Conservation (phyloP, 176 grass and related monocot species). For the Guadua angustifolia region DNA sequence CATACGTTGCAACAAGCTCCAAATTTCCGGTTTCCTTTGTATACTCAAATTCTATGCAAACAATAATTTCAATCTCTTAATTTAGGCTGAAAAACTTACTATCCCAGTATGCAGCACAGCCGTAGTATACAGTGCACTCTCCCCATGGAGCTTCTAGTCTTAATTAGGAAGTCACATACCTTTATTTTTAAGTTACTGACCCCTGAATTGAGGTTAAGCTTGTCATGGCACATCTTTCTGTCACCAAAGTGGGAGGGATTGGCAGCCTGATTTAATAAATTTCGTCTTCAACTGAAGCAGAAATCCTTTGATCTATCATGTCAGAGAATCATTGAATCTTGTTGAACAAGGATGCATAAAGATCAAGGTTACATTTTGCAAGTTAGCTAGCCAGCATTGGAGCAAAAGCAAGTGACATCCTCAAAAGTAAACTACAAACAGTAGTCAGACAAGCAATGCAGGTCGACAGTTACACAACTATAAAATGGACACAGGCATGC, state of each 20-base stretch:
- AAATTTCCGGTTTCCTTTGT: too few species aligned
- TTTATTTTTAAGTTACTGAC: conserved; percentile 31
- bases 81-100: neutral
- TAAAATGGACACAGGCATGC: neutral
- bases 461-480: neutral
- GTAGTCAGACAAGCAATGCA: neutral
- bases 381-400: neutral
- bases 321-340: conserved; percentile 34
- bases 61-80: neutral
- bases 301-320: conserved; percentile 12
- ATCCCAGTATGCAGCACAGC: neutral
- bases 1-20: too few species aligned
- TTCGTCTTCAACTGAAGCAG: neutral
- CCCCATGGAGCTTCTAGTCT: neutral
- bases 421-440: neutral
- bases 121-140: too few species aligned
- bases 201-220: neutral
- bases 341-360: conserved; percentile 31
- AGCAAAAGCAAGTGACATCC: neutral
- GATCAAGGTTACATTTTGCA: conserved; percentile 19
- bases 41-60: neutral
- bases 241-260: neutral
- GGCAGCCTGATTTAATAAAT: neutral
- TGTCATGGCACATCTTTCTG: conserved; percentile 20
- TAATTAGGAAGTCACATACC: neutral